Conservation (phyloP, 1,139 yeast species). For the Candida mesenterica region DNA sequence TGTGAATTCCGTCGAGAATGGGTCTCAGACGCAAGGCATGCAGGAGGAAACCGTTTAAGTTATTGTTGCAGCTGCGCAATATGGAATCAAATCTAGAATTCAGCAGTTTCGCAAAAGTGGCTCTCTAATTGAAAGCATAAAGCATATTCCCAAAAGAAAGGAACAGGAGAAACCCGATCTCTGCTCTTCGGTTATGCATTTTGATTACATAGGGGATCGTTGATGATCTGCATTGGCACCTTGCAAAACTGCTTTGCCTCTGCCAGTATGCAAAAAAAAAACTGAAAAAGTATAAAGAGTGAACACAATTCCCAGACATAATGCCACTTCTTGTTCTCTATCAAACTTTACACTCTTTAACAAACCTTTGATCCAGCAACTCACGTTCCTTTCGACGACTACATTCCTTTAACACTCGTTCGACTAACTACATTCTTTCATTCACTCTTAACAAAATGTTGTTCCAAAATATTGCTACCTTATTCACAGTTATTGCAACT, state of each 20-base stretch:
- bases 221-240: too few relatives aligned
- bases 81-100: neutral
- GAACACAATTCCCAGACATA: too few relatives aligned
- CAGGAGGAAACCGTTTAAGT: neutral
- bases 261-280: neutral
- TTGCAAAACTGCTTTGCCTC: too few relatives aligned
- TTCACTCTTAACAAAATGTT: conserved; percentile 15
- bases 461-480: conserved; percentile 17
- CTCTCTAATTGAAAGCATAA: too few relatives aligned
- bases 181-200: too few relatives aligned
- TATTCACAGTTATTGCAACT: conserved; percentile 18
- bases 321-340: too few relatives aligned
- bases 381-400: neutral
- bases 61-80: neutral
- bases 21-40: too few relatives aligned
- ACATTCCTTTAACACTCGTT: conserved; percentile 8
- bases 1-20: neutral
- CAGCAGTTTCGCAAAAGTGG: too few relatives aligned
- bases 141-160: too few relatives aligned
- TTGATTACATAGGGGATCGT: too few relatives aligned
- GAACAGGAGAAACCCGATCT: too few relatives aligned
- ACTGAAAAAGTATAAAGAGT: too few relatives aligned
- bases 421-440: conserved; percentile 3
- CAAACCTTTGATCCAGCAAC: neutral
- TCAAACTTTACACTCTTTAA: neutral